Evolutionary conservation across 345 rosid species (phyloP).

Genomic region (Ceriops tagal): DNA sequence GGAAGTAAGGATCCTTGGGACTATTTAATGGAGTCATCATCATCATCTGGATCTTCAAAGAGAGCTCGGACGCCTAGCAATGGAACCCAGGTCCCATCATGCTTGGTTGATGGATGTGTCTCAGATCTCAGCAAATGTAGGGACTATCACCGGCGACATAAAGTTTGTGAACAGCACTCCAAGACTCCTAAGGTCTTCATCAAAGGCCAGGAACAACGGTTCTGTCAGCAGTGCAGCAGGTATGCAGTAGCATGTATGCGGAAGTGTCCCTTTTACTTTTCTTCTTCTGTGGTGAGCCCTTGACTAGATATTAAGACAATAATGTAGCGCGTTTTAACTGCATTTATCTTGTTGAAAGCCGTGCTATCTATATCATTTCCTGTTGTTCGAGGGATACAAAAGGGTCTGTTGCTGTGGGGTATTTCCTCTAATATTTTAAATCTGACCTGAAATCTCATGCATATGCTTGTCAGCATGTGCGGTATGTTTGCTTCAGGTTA

Average conservation of each 20-base stretch:
- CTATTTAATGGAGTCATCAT: constrained; percentile 51
- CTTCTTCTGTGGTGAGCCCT: not conserved
- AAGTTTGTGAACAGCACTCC: constrained; percentile 69
- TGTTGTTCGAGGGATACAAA: not conserved
- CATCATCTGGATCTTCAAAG: constrained; percentile 42
- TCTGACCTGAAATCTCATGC: not conserved
- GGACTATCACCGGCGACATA: constrained; percentile 74
- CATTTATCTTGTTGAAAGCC: not conserved
- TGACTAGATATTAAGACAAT: not conserved
- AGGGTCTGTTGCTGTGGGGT: not conserved
- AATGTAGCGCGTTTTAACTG: not conserved
- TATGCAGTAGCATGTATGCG: constrained; percentile 14
- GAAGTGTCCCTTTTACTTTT: not conserved
- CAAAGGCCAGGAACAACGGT: constrained; percentile 56
- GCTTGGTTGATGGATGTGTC: constrained; percentile 74
- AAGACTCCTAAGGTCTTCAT: constrained; percentile 58
- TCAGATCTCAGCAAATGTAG: constrained; percentile 64
- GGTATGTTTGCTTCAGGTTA: not conserved
- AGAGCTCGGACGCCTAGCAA: constrained; percentile 41
- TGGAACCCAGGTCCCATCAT: constrained; percentile 46
- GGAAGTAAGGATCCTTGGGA: constrained; percentile 15
- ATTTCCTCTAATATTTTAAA: not conserved
- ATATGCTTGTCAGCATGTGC: not conserved
- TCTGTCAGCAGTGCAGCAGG: constrained; percentile 94
- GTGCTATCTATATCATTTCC: not conserved